These are phyloP conservation scores for Cercospora beticola DNA, from an alignment of 2,329 filamentous ascomycete species.

Conservation along the genomic window DNA sequence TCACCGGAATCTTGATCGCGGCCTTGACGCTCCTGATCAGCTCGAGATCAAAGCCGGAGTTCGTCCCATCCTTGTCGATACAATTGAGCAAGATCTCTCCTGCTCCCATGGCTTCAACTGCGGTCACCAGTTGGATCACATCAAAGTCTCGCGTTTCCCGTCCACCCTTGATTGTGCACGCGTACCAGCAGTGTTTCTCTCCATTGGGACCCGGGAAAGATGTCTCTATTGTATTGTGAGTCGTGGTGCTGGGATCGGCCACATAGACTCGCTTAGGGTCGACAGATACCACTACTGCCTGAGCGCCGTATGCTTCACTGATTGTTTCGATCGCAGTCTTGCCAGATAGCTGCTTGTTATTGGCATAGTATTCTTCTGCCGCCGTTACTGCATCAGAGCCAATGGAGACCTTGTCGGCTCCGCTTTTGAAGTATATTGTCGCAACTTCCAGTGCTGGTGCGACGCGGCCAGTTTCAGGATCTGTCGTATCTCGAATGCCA, in stretches of 20 bases:
- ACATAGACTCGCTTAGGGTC: constrained; percentile 93
- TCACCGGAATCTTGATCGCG: constrained; percentile 87
- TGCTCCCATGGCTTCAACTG: constrained; percentile 92
- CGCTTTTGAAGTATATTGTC: constrained; percentile 94
- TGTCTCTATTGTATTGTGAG: constrained; percentile 74
- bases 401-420: constrained; percentile 96
- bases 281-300: constrained; percentile 93
- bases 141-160: constrained; percentile 92
- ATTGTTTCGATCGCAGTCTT: constrained; percentile 95
- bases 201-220: constrained; percentile 68
- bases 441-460: constrained; percentile 92
- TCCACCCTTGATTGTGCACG: constrained; percentile 94
- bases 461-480: constrained; percentile 74
- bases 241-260: constrained; percentile 63
- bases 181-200: constrained; percentile 89
- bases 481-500: constrained; percentile 88
- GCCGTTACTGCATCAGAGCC: constrained; percentile 91
- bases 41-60: constrained; percentile 91
- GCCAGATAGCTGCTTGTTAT: constrained; percentile 67
- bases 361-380: constrained; percentile 83
- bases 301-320: constrained; percentile 87
- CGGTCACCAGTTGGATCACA: constrained; percentile 80
- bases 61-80: constrained; percentile 95
- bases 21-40: constrained; percentile 83
- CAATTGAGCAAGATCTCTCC: constrained; percentile 96